Percentiles rank a stretch among this genome's conserved stretches.
Evolutionary conservation across 805 yeast species (phyloP).

Genomic region (Kuraishia borneana): DNA sequence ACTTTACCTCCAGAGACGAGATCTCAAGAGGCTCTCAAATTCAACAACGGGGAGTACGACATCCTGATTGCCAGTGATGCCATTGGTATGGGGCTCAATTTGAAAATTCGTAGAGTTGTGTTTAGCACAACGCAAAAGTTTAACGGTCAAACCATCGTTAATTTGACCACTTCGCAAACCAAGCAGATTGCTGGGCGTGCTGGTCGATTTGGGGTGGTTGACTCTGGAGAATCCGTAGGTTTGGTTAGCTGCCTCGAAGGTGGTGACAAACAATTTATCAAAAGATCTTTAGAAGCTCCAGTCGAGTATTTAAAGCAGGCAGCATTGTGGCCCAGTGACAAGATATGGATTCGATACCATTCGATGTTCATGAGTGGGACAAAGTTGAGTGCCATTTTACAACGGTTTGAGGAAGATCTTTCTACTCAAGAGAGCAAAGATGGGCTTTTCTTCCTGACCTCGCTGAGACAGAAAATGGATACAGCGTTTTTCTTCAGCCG

Average conservation of each 20-base stretch:
- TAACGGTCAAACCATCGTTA: constrained; percentile 43
- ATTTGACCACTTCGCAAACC: constrained; percentile 51
- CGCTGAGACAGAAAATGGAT: constrained; percentile 9
- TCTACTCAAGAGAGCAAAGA: background rate
- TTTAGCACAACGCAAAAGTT: constrained; percentile 62
- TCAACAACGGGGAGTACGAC: constrained; percentile 72
- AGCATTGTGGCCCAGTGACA: constrained; percentile 70
- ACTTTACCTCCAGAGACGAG: constrained; percentile 94
- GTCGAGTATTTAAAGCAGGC: constrained; percentile 47
- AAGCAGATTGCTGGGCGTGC: constrained; percentile 97
- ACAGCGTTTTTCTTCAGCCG: constrained; percentile 14
- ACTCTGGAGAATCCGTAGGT: background rate
- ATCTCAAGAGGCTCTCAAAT: constrained; percentile 67
- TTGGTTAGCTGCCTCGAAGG: constrained; percentile 5
- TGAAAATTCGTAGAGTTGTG: constrained; percentile 71
- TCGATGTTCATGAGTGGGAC: constrained; percentile 45
- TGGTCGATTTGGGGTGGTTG: constrained; percentile 51
- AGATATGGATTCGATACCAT: constrained; percentile 55
- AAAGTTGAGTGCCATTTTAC: constrained; percentile 32
- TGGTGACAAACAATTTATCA: constrained; percentile 32
- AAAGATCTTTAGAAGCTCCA: constrained; percentile 35
- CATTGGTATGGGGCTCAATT: constrained; percentile 92
- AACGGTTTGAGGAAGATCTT: constrained; percentile 22
- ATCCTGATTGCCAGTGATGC: constrained; percentile 94
- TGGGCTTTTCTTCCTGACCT: constrained; percentile 5